Evolutionary conservation across 768 basidiomycete species (phyloP), one percentile per base, ranked within the genome.

Genomic region (Coprinopsis strossmayeri): DNA sequence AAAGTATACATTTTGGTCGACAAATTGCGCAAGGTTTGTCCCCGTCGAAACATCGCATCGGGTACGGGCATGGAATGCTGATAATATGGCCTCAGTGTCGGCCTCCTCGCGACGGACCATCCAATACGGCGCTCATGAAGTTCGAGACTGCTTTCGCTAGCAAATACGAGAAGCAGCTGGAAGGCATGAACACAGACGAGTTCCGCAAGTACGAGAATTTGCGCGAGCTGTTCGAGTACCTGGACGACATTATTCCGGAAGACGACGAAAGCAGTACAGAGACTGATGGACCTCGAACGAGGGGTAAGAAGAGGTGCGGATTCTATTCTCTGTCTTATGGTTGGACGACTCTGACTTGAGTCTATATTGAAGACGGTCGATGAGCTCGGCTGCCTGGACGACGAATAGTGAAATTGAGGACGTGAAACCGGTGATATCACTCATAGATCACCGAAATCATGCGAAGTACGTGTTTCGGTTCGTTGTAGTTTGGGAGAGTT

Each of bases 151-250:
- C 69, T 3, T 69, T 96, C 35, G 63, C 67, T 42, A 92, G 90
- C 71, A 82, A 80, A 57, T 91, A 82, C 53, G 78, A 80, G 30
- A 73, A 78, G 46, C 81, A 85, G 55, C 67, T 92, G 11, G 80
- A 82, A 51, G 76, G 74, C 50, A 84, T 90, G 61, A 79, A 73
- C 51, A 85, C 88, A 57, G 83, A 78, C 32, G 84, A 89, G 35
- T 82, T 78, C 50, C 68, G 83, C 50, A 70, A 83, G 47, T 69
- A 89, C 2, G 77, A 81, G 45, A 68, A 78, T 24, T 72, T 87
- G 10, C 23, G 78, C 34, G 73, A 78, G 0, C 57, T 87, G 23
- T 90, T 90, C 58, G 71, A 76, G 39, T 85, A 86, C 59, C 57
- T 89, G 61, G 87, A 90, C 53, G 77, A 81, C 9, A 77, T 90